A percentile compares a stretch with the other conserved stretches of the same genome.
Evolutionary conservation across 2,329 filamentous ascomycete species (phyloP).

Genomic region (Septoria linicola): DNA sequence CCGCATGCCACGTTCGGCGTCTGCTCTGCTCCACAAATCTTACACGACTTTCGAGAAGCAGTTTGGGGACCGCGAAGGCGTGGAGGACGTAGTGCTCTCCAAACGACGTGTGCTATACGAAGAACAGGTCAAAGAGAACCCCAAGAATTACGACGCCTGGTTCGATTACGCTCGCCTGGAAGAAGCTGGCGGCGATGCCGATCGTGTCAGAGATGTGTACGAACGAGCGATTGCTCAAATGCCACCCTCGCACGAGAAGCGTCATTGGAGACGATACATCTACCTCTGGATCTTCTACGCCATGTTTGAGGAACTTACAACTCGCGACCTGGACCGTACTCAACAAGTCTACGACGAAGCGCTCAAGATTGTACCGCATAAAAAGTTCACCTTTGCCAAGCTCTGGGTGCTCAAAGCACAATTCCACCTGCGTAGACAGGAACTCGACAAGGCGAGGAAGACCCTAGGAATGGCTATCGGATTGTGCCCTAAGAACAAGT

Average conservation of each 20-base stretch:
- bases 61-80: conserved; percentile 86
- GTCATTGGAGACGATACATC: conserved; percentile 95
- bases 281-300: conserved; percentile 99
- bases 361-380: conserved; percentile 84
- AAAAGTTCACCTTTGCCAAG: conserved; percentile 96
- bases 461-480: conserved; percentile 86
- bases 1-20: conserved; percentile 82
- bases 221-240: conserved; percentile 94
- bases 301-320: conserved; percentile 87
- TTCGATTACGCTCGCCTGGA: conserved; percentile 92
- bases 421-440: conserved; percentile 85
- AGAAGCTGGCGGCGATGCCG: conserved; percentile 77
- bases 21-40: conserved; percentile 80
- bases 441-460: conserved; percentile 79
- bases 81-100: conserved; percentile 93
- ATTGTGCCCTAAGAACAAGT: conserved; percentile 91
- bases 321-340: conserved; percentile 73
- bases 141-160: conserved; percentile 96
- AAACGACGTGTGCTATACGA: conserved; percentile 93
- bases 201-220: conserved; percentile 87
- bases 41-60: conserved; percentile 99
- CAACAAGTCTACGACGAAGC: conserved; percentile 90
- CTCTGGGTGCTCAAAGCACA: conserved; percentile 92
- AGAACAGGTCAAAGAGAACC: conserved; percentile 87
- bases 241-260: conserved; percentile 91